Evolutionary conservation across 2,329 filamentous ascomycete genomes (phyloP).

Genomic region (Xylariales sp.): DNA sequence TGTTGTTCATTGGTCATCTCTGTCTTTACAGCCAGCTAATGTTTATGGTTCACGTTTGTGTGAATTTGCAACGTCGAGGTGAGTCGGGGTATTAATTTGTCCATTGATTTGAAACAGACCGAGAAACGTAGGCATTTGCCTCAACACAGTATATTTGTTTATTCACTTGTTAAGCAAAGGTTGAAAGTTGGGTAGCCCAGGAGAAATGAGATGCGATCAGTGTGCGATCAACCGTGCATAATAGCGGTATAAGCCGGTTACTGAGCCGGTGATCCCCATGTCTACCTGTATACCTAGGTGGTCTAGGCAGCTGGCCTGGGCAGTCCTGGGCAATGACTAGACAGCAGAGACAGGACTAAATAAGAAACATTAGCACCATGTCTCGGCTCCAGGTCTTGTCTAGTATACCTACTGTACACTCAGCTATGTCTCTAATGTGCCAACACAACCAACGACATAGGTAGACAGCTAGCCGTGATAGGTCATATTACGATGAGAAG

Average conservation of each 20-base stretch:
- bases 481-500: conserved; percentile 15
- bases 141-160: conserved; percentile 15
- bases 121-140: not conserved
- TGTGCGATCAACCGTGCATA: conserved; percentile 9
- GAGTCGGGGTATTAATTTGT: too few species aligned
- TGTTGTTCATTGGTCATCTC: too few species aligned
- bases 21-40: too few species aligned
- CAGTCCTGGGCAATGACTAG: too few species aligned
- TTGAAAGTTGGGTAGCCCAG: conserved; percentile 13
- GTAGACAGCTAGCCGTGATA: conserved; percentile 9
- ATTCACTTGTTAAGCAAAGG: conserved; percentile 20
- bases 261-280: conserved; percentile 13
- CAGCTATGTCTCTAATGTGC: not conserved
- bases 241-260: not conserved
- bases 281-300: not conserved
- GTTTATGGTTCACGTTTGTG: too few species aligned
- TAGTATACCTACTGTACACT: not conserved
- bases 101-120: not conserved
- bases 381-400: conserved; percentile 17
- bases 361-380: conserved; percentile 12
- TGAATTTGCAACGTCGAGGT: not conserved
- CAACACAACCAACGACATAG: not conserved
- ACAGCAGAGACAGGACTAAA: not conserved
- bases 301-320: conserved; percentile 3
- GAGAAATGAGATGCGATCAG: conserved; percentile 21